Evolutionary conservation across 768 basidiomycete genomes (phyloP).

Genomic region (Solioccasus polychromus): DNA sequence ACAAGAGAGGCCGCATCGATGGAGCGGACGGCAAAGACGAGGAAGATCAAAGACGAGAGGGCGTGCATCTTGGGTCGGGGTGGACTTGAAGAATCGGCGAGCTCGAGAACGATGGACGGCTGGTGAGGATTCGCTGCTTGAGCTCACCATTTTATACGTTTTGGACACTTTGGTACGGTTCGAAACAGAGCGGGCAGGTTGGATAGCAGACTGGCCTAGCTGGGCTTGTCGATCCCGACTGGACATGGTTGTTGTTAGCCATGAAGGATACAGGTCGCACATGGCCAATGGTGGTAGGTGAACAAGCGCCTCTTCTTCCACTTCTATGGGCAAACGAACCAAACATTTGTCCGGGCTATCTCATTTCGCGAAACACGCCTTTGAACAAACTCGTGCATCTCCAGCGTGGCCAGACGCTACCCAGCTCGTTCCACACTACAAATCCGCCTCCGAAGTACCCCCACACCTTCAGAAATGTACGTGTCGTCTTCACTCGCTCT

Average conservation of each 20-base stretch:
- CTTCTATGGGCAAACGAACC: conserved; percentile 44
- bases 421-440: conserved; percentile 71
- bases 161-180: conserved; percentile 8
- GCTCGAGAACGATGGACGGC: background rate
- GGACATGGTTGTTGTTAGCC: too few species aligned
- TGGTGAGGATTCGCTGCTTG: background rate
- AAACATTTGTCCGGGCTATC: conserved; percentile 42
- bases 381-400: conserved; percentile 22
- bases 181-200: conserved; percentile 5
- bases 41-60: conserved; percentile 6
- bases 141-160: conserved; percentile 12
- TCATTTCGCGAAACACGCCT: conserved; percentile 40
- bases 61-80: conserved; percentile 21
- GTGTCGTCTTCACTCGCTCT: background rate
- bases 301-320: too few species aligned
- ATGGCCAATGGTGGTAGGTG: too few species aligned
- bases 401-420: conserved; percentile 58
- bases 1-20: conserved; percentile 19
- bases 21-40: conserved; percentile 13
- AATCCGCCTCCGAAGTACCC: conserved; percentile 64
- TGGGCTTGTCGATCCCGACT: background rate
- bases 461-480: conserved; percentile 79
- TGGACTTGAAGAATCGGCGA: conserved; percentile 15
- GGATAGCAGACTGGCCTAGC: background rate
- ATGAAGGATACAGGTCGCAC: too few species aligned